Evolutionary conservation across 371 early-diverging fungal species (phyloP).

Genomic region (Thermomucor indicae-seudaticae): DNA sequence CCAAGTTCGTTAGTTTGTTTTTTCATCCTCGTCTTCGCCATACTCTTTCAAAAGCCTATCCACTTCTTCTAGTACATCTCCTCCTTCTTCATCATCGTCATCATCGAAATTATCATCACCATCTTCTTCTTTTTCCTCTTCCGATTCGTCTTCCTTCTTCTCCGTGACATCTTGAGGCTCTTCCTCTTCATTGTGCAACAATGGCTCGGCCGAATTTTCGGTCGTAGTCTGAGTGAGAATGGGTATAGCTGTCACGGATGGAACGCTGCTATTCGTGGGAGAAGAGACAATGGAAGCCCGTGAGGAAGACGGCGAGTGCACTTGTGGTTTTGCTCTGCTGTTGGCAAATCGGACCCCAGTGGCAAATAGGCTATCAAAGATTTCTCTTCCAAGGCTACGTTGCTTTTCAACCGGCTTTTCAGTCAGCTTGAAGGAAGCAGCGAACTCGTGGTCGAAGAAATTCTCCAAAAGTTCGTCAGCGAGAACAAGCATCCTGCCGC

Average conservation of each 20-base stretch:
- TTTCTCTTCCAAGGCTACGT: conserved; percentile 49
- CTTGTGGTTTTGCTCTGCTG: conserved; percentile 15
- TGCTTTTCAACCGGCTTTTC: conserved; percentile 60
- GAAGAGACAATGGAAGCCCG: conserved; percentile 14
- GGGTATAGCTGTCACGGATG: neutral
- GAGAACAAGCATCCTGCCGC: conserved; percentile 61
- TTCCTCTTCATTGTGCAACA: neutral
- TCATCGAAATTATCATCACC: conserved; percentile 34
- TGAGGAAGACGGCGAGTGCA: conserved; percentile 11
- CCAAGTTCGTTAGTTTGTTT: neutral
- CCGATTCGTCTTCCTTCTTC: conserved; percentile 4
- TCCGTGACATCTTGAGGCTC: neutral
- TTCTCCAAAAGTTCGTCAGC: conserved; percentile 69
- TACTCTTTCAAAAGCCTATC: conserved; percentile 16
- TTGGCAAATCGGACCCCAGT: conserved; percentile 35
- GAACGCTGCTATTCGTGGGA: conserved; percentile 2
- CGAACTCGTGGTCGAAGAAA: conserved; percentile 67
- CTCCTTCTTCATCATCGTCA: conserved; percentile 10
- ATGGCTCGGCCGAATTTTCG: neutral
- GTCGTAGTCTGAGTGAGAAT: neutral
- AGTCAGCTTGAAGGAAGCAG: conserved; percentile 56
- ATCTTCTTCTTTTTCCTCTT: conserved; percentile 30
- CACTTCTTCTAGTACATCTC: conserved; percentile 12
- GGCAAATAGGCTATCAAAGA: conserved; percentile 48
- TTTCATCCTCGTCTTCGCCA: conserved; percentile 11